A percentile compares a stretch with the other conserved stretches of the same genome.
phyloP scores from a whole-genome alignment of 108 stramenopile genomes.

The Nitzschia putrida region DNA sequence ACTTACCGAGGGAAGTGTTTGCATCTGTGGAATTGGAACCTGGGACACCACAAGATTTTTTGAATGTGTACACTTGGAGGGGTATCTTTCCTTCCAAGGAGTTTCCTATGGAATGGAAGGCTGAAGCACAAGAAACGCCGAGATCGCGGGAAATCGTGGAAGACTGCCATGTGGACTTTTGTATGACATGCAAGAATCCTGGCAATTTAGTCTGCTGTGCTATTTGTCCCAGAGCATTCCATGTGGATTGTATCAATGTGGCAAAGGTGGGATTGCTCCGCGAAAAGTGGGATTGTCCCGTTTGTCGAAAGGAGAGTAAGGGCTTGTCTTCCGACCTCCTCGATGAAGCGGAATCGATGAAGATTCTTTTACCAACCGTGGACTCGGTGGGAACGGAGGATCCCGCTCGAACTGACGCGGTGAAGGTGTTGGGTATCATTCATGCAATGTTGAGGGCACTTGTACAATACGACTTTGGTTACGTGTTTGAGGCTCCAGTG shows the following conservation, averaged over 20 bases:
- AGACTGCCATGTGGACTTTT: slow-evolving; percentile 66
- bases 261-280: slow-evolving; percentile 5
- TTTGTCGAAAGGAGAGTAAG: slow-evolving; percentile 45
- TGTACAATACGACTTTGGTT: slow-evolving; percentile 70
- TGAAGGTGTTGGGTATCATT: slow-evolving; percentile 39
- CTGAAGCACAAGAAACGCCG: not conserved
- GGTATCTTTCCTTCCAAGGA: slow-evolving; percentile 18
- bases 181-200: slow-evolving; percentile 41
- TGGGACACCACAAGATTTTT: slow-evolving; percentile 50
- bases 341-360: slow-evolving; percentile 23
- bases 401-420: not conserved
- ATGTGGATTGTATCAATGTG: slow-evolving; percentile 40
- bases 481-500: slow-evolving; percentile 65
- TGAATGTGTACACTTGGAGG: slow-evolving; percentile 49
- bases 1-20: slow-evolving; percentile 65
- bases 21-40: slow-evolving; percentile 55
- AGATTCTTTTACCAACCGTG: slow-evolving; percentile 11
- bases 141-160: slow-evolving; percentile 26
- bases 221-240: slow-evolving; percentile 63
- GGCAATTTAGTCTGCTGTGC: slow-evolving; percentile 63
- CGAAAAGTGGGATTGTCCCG: slow-evolving; percentile 47
- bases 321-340: slow-evolving; percentile 29
- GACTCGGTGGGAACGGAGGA: not conserved
- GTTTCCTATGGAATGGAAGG: slow-evolving; percentile 20
- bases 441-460: slow-evolving; percentile 55